These are phyloP conservation scores for Multifurca ochricompacta DNA, from an alignment of 768 basidiomycete species.

Conservation along the genomic window DNA sequence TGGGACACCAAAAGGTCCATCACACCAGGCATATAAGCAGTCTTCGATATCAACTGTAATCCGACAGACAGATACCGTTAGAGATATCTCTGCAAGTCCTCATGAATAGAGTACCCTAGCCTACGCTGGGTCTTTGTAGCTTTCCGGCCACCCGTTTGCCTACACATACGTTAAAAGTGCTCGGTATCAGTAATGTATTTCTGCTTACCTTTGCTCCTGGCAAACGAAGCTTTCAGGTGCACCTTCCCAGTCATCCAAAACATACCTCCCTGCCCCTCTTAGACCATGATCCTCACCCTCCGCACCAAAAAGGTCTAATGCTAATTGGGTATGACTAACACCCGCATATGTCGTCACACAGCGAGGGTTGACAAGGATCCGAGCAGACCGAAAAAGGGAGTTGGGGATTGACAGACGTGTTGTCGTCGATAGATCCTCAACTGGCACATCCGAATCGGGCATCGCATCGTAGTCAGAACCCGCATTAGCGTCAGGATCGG, in stretches of 20 bases:
- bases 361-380: constrained; percentile 91
- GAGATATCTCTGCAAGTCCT: constrained; percentile 40
- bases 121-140: constrained; percentile 84
- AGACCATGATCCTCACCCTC: constrained; percentile 54
- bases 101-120: constrained; percentile 75
- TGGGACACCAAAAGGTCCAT: too few relatives aligned
- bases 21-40: too few relatives aligned
- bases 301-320: constrained; percentile 85
- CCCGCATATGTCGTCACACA: constrained; percentile 98
- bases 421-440: constrained; percentile 22
- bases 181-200: not conserved
- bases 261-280: constrained; percentile 56
- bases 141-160: constrained; percentile 82
- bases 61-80: too few relatives aligned
- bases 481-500: constrained; percentile 70
- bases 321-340: constrained; percentile 91
- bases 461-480: constrained; percentile 88
- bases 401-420: constrained; percentile 67
- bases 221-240: constrained; percentile 98
- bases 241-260: constrained; percentile 91
- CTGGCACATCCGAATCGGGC: constrained; percentile 48
- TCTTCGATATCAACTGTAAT: too few relatives aligned
- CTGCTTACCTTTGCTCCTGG: constrained; percentile 77
- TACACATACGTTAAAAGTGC: constrained; percentile 24
- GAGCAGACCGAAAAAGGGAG: constrained; percentile 76